These are phyloP conservation scores for Annulohypoxylon nitens DNA, from an alignment of 495 filamentous ascomycete genomes.

Conservation along the genomic window DNA sequence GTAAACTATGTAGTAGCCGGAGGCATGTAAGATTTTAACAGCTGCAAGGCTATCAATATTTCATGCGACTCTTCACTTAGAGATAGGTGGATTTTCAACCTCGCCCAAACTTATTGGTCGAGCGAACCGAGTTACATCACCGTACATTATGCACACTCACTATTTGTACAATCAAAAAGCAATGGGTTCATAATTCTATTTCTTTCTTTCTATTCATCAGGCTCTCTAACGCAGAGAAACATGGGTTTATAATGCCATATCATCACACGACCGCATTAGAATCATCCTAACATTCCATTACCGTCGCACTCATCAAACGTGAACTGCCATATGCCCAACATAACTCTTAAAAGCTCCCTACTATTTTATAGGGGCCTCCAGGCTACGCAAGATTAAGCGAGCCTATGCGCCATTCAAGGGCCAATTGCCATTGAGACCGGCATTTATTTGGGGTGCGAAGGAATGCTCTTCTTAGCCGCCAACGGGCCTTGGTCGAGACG, in stretches of 20 bases:
- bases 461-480: slow-evolving; percentile 50
- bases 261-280: slow-evolving; percentile 34
- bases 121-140: not conserved
- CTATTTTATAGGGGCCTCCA: slow-evolving; percentile 1
- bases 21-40: slow-evolving; percentile 6
- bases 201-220: slow-evolving; percentile 44
- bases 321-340: slow-evolving; percentile 32
- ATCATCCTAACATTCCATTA: slow-evolving; percentile 29
- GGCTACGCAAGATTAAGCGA: slow-evolving; percentile 25
- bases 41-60: slow-evolving; percentile 16
- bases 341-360: slow-evolving; percentile 31
- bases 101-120: not conserved
- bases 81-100: not conserved
- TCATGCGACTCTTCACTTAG: not conserved
- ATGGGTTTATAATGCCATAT: slow-evolving; percentile 24
- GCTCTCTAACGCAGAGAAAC: slow-evolving; percentile 26
- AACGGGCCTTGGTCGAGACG: slow-evolving; percentile 78
- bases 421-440: not conserved
- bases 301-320: slow-evolving; percentile 44
- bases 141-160: not conserved
- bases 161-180: not conserved
- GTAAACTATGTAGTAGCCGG: not conserved
- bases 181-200: slow-evolving; percentile 21
- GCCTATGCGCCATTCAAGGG: slow-evolving; percentile 10
- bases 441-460: slow-evolving; percentile 32